Conservation (phyloP, 805 yeast species). For the Lipomyces yamadae region DNA sequence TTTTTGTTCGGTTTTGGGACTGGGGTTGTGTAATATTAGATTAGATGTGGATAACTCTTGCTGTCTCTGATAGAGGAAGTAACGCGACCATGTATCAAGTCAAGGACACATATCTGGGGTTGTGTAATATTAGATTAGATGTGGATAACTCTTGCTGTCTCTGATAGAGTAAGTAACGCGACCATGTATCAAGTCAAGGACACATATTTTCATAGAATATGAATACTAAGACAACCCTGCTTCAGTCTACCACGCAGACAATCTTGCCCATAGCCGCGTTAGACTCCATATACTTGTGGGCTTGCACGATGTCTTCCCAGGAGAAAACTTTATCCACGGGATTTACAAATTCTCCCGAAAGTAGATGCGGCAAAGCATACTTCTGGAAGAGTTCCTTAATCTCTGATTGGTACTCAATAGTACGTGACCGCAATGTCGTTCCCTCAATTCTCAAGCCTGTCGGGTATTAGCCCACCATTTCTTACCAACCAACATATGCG, state of each 20-base stretch:
- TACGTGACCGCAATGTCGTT: slow-evolving; percentile 43
- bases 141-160: background rate
- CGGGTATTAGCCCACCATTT: background rate
- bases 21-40: background rate
- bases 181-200: no score
- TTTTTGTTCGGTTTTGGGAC: background rate
- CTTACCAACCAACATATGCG: no score
- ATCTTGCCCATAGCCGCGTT: slow-evolving; percentile 44
- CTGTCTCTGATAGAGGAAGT: background rate
- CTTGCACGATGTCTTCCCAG: slow-evolving; percentile 39
- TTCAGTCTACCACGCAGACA: slow-evolving; percentile 30
- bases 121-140: background rate
- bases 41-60: background rate
- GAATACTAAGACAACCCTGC: background rate
- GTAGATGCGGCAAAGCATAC: slow-evolving; percentile 41
- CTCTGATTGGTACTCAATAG: slow-evolving; percentile 38
- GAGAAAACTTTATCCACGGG: slow-evolving; percentile 39
- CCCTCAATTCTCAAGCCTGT: slow-evolving; percentile 41
- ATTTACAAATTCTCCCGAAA: slow-evolving; percentile 39
- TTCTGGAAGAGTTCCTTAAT: slow-evolving; percentile 40
- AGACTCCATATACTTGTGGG: slow-evolving; percentile 43
- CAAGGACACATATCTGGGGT: background rate
- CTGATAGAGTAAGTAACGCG: background rate
- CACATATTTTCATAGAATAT: background rate
- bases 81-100: no score